Evolutionary conservation across 202 grass and related monocot genomes (phyloP).

Genomic region (Schoenoplectus triqueter): DNA sequence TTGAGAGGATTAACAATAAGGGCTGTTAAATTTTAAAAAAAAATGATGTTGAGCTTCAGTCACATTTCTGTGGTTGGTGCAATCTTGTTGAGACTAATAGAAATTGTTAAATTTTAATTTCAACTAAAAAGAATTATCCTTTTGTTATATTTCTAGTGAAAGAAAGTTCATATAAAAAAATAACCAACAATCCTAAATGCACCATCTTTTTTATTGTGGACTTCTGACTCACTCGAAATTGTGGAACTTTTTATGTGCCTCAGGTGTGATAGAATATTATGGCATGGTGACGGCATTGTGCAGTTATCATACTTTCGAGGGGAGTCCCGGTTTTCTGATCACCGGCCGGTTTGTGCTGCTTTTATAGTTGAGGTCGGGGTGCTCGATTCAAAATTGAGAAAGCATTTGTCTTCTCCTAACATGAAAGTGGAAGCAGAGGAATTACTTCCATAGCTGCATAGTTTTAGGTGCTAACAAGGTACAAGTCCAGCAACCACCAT

Average conservation of each 20-base stretch:
- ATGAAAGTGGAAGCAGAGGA: slow-evolving; percentile 82
- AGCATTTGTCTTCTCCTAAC: slow-evolving; percentile 43
- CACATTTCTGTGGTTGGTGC: neutral
- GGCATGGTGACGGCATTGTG: slow-evolving; percentile 80
- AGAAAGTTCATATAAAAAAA: neutral
- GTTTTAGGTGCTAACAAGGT: slow-evolving; percentile 16
- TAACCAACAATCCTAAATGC: neutral
- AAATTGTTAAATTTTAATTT: neutral
- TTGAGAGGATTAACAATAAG: neutral
- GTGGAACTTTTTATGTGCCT: neutral
- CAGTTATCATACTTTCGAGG: slow-evolving; percentile 85
- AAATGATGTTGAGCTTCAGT: neutral
- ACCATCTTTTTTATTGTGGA: neutral
- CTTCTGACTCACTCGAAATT: neutral
- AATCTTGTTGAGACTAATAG: neutral
- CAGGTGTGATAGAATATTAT: slow-evolving; percentile 96
- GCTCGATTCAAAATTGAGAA: slow-evolving; percentile 42
- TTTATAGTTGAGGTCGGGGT: slow-evolving; percentile 66
- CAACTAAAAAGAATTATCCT: neutral
- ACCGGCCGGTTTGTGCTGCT: slow-evolving; percentile 77
- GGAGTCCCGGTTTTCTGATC: slow-evolving; percentile 94
- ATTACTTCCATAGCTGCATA: slow-evolving; percentile 37
- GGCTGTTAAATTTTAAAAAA: neutral
- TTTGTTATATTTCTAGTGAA: neutral
- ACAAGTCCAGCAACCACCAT: neutral